Evolutionary conservation across 2,329 filamentous ascomycete species (phyloP).

Genomic region (Chaetomium olivaceum): DNA sequence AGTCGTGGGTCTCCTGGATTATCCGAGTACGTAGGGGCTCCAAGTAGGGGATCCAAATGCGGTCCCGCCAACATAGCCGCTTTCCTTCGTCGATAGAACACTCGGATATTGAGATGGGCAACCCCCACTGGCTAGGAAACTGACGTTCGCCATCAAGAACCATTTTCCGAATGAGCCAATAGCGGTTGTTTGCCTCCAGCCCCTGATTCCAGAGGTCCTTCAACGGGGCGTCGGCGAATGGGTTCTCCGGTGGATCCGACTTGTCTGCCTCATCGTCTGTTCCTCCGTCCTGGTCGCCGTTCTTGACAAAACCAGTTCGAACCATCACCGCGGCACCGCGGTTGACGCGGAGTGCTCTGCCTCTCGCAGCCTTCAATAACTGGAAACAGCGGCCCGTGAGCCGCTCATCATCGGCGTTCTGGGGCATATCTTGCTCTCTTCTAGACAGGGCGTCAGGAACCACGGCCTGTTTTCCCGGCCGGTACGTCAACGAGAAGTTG

Average conservation of each 20-base stretch:
- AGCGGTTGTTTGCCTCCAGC: slow-evolving; percentile 16
- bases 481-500: background rate
- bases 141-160: slow-evolving; percentile 2
- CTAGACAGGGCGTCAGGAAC: background rate
- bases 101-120: slow-evolving; percentile 13
- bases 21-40: too few relatives aligned
- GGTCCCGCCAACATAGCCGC: slow-evolving; percentile 7
- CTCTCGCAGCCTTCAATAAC: background rate
- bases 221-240: background rate
- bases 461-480: background rate
- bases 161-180: slow-evolving; percentile 5
- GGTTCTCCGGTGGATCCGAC: slow-evolving; percentile 10
- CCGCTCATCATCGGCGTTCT: background rate
- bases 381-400: background rate
- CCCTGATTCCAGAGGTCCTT: slow-evolving; percentile 6
- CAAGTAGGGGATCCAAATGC: too few relatives aligned
- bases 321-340: too few relatives aligned
- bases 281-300: background rate
- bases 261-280: background rate
- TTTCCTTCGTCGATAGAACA: slow-evolving; percentile 14
- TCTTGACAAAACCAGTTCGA: background rate
- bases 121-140: background rate
- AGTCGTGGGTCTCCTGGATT: too few relatives aligned
- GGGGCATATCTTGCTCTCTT: background rate
- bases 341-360: too few relatives aligned